Percentiles rank a stretch among this genome's conserved stretches.
Conservation (phyloP, 2,329 filamentous ascomycete species). For the Penicillium palitans region DNA sequence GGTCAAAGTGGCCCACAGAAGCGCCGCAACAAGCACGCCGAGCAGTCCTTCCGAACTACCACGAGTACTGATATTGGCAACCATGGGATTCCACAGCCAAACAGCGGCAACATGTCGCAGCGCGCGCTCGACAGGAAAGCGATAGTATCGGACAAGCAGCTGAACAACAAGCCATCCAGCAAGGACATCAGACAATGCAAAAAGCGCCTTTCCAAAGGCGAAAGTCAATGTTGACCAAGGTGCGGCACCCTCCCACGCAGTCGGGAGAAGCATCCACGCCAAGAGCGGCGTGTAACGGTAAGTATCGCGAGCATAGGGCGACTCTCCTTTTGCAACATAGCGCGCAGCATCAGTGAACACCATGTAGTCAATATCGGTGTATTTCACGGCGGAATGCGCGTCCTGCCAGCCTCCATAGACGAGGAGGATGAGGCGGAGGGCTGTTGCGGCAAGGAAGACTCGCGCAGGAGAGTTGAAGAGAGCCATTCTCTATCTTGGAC, state of each 20-base stretch:
- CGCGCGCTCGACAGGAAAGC: slow-evolving; percentile 57
- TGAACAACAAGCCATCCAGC: slow-evolving; percentile 75
- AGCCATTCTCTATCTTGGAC: slow-evolving; percentile 10
- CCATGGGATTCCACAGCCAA: slow-evolving; percentile 97
- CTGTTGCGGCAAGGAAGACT: slow-evolving; percentile 44
- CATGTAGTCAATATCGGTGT: slow-evolving; percentile 98
- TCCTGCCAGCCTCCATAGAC: slow-evolving; percentile 93
- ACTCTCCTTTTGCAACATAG: slow-evolving; percentile 65
- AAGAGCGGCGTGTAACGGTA: slow-evolving; percentile 96
- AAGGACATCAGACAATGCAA: slow-evolving; percentile 77
- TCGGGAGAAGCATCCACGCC: slow-evolving; percentile 86
- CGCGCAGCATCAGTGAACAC: slow-evolving; percentile 96
- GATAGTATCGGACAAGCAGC: slow-evolving; percentile 50
- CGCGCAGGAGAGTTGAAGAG: slow-evolving; percentile 36
- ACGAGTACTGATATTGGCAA: slow-evolving; percentile 91
- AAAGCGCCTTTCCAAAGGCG: slow-evolving; percentile 82
- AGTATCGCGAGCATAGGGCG: slow-evolving; percentile 86
- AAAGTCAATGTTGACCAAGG: slow-evolving; percentile 46
- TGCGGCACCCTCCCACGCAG: slow-evolving; percentile 53
- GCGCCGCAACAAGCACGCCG: slow-evolving; percentile 76
- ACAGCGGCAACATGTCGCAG: slow-evolving; percentile 73
- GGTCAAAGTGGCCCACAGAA: slow-evolving; percentile 78
- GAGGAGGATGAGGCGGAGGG: slow-evolving; percentile 72
- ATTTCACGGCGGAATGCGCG: slow-evolving; percentile 86
- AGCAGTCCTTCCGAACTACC: slow-evolving; percentile 91